phyloP scores from a whole-genome alignment of 2,329 filamentous ascomycete genomes.

The Cryphonectria naterciae region DNA sequence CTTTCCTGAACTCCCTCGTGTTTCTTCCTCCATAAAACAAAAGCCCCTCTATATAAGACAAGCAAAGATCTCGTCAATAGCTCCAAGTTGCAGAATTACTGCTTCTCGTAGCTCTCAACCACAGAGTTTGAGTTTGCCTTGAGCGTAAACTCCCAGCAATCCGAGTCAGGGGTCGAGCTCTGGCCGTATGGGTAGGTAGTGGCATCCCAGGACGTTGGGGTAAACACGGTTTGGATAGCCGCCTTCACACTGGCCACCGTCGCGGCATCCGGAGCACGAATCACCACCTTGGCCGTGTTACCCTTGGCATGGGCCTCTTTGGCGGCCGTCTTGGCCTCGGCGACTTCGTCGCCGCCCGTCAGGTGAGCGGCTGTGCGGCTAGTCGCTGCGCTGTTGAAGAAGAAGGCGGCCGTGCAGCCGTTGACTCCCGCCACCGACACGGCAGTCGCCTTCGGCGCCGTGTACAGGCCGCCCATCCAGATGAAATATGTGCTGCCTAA shows the following conservation, averaged over 20 bases:
- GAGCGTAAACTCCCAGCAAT: too few species aligned
- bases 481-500: too few species aligned
- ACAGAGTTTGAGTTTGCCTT: too few species aligned
- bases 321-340: background rate
- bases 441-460: background rate
- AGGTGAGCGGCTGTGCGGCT: background rate
- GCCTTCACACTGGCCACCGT: background rate
- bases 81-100: too few species aligned
- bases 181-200: background rate
- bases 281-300: background rate
- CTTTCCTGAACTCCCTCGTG: too few species aligned
- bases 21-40: too few species aligned
- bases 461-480: background rate
- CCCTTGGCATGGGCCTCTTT: background rate
- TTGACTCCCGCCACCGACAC: background rate
- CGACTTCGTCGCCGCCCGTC: background rate
- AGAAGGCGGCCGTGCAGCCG: background rate
- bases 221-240: background rate
- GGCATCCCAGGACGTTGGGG: background rate
- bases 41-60: too few species aligned
- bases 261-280: background rate
- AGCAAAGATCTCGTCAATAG: too few species aligned
- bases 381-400: background rate
- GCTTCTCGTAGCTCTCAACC: too few species aligned
- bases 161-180: background rate